Conservation (phyloP, 495 filamentous ascomycete genomes). For the Chaetomidium leptoderma region DNA sequence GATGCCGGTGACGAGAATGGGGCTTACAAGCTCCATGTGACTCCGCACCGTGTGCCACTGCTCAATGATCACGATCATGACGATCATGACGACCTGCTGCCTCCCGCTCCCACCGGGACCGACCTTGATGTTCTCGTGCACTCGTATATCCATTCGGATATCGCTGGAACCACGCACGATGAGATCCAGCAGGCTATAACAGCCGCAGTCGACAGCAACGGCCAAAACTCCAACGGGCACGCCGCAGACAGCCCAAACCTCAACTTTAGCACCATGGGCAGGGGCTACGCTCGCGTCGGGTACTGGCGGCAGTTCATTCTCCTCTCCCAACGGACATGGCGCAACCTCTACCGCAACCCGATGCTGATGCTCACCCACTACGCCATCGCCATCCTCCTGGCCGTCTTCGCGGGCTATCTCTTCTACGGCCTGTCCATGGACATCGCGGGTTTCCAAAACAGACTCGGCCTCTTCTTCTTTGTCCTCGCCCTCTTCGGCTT, state of each 20-base stretch:
- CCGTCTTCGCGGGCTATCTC: constrained; percentile 87
- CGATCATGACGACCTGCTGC: constrained; percentile 70
- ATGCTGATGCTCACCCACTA: constrained; percentile 99
- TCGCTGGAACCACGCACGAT: constrained; percentile 70
- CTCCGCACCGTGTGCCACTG: constrained; percentile 55
- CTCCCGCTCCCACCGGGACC: constrained; percentile 59
- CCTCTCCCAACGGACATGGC: constrained; percentile 87
- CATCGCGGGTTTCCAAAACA: constrained; percentile 96
- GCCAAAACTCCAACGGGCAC: constrained; percentile 56
- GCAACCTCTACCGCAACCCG: constrained; percentile 94
- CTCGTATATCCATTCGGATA: constrained; percentile 71
- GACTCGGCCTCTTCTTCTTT: constrained; percentile 98
- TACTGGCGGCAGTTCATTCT: constrained; percentile 79
- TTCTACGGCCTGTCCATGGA: constrained; percentile 96
- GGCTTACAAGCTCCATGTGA: constrained; percentile 64
- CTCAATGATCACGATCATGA: constrained; percentile 60
- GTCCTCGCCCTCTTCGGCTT: constrained; percentile 93
- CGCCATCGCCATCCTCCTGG: constrained; percentile 93
- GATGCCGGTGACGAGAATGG: constrained; percentile 57
- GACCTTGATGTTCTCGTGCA: constrained; percentile 79
- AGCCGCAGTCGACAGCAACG: constrained; percentile 61
- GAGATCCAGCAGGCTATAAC: constrained; percentile 68
- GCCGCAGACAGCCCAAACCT: constrained; percentile 43
- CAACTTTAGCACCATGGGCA: constrained; percentile 54
- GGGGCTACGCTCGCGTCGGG: constrained; percentile 77